phyloP scores from a whole-genome alignment of 768 basidiomycete species.

The Panaeolus cyanescens region DNA sequence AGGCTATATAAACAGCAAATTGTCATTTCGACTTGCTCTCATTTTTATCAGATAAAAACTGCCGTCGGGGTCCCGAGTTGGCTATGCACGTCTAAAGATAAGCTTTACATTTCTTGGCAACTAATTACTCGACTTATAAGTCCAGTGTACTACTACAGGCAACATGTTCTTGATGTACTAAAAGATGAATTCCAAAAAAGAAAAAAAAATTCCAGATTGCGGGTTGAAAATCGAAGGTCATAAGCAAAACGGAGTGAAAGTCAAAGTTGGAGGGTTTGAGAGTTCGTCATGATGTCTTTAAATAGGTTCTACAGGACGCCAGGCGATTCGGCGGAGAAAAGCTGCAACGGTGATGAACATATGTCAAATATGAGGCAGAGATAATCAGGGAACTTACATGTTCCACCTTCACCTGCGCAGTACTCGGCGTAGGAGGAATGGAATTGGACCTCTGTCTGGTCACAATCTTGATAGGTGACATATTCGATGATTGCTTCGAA shows the following conservation, averaged over 20 bases:
- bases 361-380: background rate
- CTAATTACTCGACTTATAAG: slow-evolving; percentile 1
- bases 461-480: slow-evolving; percentile 18
- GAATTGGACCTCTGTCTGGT: slow-evolving; percentile 35
- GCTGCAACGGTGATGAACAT: slow-evolving; percentile 18
- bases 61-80: background rate
- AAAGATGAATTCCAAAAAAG: slow-evolving; percentile 20
- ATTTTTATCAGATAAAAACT: background rate
- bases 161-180: slow-evolving; percentile 12
- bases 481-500: slow-evolving; percentile 6
- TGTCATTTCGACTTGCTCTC: slow-evolving; percentile 1
- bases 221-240: slow-evolving; percentile 26
- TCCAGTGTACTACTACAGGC: slow-evolving; percentile 10
- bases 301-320: slow-evolving; percentile 29
- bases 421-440: slow-evolving; percentile 33
- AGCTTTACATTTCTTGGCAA: slow-evolving; percentile 3
- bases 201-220: slow-evolving; percentile 15
- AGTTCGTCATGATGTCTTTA: background rate
- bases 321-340: slow-evolving; percentile 45
- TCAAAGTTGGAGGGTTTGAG: background rate
- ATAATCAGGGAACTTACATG: slow-evolving; percentile 22
- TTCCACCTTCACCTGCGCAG: slow-evolving; percentile 26
- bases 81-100: background rate
- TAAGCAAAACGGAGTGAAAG: slow-evolving; percentile 20
- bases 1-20: background rate